These are phyloP conservation scores for Amylocarpus encephaloides DNA, from an alignment of 2,329 filamentous ascomycete species.

Conservation along the genomic window DNA sequence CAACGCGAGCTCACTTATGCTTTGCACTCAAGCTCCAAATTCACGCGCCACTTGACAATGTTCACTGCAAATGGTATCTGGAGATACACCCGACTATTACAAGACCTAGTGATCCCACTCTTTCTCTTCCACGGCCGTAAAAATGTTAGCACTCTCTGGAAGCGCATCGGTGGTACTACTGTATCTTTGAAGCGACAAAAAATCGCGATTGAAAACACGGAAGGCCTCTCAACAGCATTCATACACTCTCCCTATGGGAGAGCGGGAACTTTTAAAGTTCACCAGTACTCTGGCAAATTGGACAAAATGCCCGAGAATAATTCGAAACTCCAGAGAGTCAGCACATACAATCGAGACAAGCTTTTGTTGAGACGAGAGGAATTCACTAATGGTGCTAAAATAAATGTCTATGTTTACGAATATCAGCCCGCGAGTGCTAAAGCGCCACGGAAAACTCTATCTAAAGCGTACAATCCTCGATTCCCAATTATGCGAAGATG, in stretches of 20 bases:
- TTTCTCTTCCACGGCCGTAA: conserved; percentile 39
- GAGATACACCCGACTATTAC: conserved; percentile 40
- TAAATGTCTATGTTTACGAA: conserved; percentile 46
- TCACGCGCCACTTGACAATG: conserved; percentile 32
- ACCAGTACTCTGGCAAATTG: conserved; percentile 13
- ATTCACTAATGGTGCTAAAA: conserved; percentile 31
- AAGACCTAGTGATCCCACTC: conserved; percentile 33
- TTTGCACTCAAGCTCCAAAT: conserved; percentile 31
- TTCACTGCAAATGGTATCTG: conserved; percentile 40
- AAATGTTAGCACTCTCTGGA: conserved; percentile 41
- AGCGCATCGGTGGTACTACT: conserved; percentile 43
- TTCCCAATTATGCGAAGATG: conserved; percentile 42
- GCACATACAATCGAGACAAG: conserved; percentile 42
- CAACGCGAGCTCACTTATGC: conserved; percentile 45
- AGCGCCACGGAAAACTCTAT: conserved; percentile 21
- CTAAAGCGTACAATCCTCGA: conserved; percentile 24
- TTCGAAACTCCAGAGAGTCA: conserved; percentile 38
- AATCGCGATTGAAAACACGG: conserved; percentile 41
- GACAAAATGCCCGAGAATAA: conserved; percentile 40
- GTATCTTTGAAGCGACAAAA: conserved; percentile 41
- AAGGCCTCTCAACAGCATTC: conserved; percentile 45
- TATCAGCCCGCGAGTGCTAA: conserved; percentile 32
- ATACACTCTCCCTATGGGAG: conserved; percentile 17
- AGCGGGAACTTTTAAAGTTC: conserved; percentile 13
- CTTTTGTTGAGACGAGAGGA: conserved; percentile 33